Evolutionary conservation across 257 asterid species (phyloP).

Genomic region (Gentiana macrophylla): DNA sequence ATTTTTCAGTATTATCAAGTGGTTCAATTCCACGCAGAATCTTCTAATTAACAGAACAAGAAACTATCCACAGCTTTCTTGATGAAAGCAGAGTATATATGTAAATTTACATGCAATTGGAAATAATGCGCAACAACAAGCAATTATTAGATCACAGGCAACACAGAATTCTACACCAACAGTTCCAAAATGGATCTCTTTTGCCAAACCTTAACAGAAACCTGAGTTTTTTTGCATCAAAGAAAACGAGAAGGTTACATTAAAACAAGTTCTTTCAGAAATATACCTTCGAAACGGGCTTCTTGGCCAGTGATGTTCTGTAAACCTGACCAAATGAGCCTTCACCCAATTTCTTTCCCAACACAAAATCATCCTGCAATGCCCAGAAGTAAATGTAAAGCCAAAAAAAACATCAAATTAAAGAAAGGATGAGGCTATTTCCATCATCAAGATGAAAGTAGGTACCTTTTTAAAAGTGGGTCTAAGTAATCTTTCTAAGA

Average conservation of each 20-base stretch:
- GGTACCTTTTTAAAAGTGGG: slow-evolving; percentile 69
- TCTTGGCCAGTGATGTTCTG: slow-evolving; percentile 53
- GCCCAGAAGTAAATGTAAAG: slow-evolving; percentile 6
- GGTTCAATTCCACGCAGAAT: no score
- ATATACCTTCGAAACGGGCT: slow-evolving; percentile 50
- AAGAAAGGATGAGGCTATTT: neutral
- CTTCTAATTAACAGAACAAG: no score
- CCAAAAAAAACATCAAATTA: neutral
- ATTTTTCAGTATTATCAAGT: no score
- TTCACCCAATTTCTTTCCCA: slow-evolving; percentile 95
- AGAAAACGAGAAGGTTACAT: neutral
- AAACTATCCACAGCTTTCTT: no score
- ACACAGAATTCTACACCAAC: no score
- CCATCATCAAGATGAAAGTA: neutral
- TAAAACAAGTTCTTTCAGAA: neutral
- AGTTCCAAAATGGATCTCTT: no score
- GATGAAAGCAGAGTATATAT: no score
- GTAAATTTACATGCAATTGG: no score
- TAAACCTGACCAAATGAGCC: slow-evolving; percentile 90
- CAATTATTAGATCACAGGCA: no score
- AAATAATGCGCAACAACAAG: no score
- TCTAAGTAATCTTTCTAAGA: slow-evolving; percentile 63
- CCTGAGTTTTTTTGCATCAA: no score
- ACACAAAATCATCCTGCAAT: slow-evolving; percentile 74
- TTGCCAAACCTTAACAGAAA: no score